A percentile compares a stretch with the other conserved stretches of the same genome.
phyloP scores from a whole-genome alignment of 2,329 filamentous ascomycete genomes.

The Xylaria sp. region DNA sequence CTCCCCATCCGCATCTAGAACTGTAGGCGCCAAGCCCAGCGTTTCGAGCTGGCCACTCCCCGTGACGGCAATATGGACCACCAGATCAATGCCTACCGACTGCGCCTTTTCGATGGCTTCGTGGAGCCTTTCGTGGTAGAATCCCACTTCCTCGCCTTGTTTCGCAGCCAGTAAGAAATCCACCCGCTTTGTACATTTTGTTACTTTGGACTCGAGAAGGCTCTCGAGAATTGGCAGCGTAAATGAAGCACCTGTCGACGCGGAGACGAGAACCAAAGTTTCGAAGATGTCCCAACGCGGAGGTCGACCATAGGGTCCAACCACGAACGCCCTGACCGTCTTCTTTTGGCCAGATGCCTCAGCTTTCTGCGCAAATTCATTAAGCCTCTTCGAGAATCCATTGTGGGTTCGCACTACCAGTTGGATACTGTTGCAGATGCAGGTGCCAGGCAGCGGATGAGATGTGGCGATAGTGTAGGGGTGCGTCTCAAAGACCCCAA shows the following conservation, averaged over 20 bases:
- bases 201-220: conserved; percentile 49
- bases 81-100: conserved; percentile 54
- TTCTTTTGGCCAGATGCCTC: conserved; percentile 39
- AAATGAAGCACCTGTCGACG: conserved; percentile 68
- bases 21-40: conserved; percentile 23
- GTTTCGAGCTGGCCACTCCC: conserved; percentile 40
- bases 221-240: conserved; percentile 64
- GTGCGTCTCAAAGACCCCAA: conserved; percentile 62
- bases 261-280: conserved; percentile 63
- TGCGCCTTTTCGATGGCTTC: conserved; percentile 51
- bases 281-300: conserved; percentile 64
- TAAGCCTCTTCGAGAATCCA: conserved; percentile 62
- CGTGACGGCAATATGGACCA: conserved; percentile 61
- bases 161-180: conserved; percentile 59
- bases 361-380: conserved; percentile 50
- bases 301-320: conserved; percentile 62
- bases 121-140: conserved; percentile 58
- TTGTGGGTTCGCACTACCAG: conserved; percentile 61
- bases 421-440: conserved; percentile 64
- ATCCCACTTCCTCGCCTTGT: conserved; percentile 59
- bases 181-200: conserved; percentile 57
- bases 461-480: conserved; percentile 67
- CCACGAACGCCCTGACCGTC: conserved; percentile 54
- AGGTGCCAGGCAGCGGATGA: conserved; percentile 55
- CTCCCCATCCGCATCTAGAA: conserved; percentile 31